These are phyloP conservation scores for Mycosarcoma maydis DNA, from an alignment of 1,284 basidiomycete genomes.

Conservation along the genomic window DNA sequence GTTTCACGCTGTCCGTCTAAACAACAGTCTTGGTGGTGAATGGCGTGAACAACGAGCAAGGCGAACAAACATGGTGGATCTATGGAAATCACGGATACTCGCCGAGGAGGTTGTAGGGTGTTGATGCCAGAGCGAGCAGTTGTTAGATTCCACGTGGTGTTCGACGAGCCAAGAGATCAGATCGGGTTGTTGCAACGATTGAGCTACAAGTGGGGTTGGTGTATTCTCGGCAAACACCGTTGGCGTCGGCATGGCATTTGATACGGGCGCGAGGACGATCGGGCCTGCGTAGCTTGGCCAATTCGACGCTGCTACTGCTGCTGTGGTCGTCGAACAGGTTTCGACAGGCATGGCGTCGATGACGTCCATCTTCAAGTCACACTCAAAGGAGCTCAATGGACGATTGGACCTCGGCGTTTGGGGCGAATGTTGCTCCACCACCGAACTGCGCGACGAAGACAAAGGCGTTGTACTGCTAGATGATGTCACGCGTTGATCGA, in stretches of 20 bases:
- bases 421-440: constrained; percentile 15
- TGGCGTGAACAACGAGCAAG: neutral
- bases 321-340: neutral
- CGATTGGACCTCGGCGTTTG: constrained; percentile 10
- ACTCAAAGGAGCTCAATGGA: neutral
- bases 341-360: neutral
- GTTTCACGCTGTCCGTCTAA: too few species aligned
- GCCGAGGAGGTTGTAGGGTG: constrained; percentile 14
- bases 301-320: neutral
- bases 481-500: neutral
- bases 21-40: too few species aligned
- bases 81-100: constrained; percentile 29
- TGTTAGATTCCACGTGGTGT: neutral
- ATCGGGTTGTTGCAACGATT: neutral
- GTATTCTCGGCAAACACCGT: neutral
- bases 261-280: neutral
- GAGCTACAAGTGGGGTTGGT: neutral
- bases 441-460: constrained; percentile 8
- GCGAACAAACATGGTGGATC: neutral
- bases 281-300: neutral
- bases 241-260: neutral
- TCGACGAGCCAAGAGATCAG: neutral
- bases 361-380: neutral
- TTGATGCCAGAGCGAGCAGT: neutral
- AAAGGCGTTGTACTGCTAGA: constrained; percentile 1